phyloP scores from a whole-genome alignment of 23 red algal genomes.

The Rhodosorus marinus region DNA sequence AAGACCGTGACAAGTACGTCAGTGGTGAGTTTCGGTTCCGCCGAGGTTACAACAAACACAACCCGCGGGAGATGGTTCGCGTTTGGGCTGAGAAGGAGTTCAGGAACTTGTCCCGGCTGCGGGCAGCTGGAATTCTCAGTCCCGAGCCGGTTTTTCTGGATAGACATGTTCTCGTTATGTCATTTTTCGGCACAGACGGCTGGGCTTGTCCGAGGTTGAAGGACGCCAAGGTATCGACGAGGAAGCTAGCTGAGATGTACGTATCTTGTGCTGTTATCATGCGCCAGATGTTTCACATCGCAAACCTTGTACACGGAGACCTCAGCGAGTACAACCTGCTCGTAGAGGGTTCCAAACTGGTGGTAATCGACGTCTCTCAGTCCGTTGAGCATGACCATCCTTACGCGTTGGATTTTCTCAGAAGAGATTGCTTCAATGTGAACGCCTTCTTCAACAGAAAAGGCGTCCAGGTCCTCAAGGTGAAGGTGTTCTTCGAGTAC shows the following conservation, averaged over 20 bases:
- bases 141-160: slow-evolving; percentile 47
- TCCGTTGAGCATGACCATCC: slow-evolving; percentile 91
- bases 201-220: slow-evolving; percentile 59
- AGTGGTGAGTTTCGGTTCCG: slow-evolving; percentile 79
- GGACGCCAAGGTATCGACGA: slow-evolving; percentile 8
- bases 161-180: slow-evolving; percentile 71
- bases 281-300: slow-evolving; percentile 65
- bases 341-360: slow-evolving; percentile 30
- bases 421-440: slow-evolving; percentile 77
- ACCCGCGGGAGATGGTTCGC: slow-evolving; percentile 80
- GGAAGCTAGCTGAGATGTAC: slow-evolving; percentile 14
- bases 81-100: slow-evolving; percentile 98
- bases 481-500: slow-evolving; percentile 40
- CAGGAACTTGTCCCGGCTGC: slow-evolving; percentile 68
- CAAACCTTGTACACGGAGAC: slow-evolving; percentile 85
- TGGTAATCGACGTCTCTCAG: slow-evolving; percentile 89
- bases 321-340: slow-evolving; percentile 82
- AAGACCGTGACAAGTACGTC: slow-evolving; percentile 83
- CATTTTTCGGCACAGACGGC: slow-evolving; percentile 71
- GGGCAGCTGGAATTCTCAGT: slow-evolving; percentile 27
- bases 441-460: slow-evolving; percentile 39
- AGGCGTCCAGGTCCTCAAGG: slow-evolving; percentile 8
- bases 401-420: slow-evolving; percentile 62
- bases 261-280: slow-evolving; percentile 34
- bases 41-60: slow-evolving; percentile 23